Conservation (phyloP, 306 rosid genomes). For the Sophora flavescens region DNA sequence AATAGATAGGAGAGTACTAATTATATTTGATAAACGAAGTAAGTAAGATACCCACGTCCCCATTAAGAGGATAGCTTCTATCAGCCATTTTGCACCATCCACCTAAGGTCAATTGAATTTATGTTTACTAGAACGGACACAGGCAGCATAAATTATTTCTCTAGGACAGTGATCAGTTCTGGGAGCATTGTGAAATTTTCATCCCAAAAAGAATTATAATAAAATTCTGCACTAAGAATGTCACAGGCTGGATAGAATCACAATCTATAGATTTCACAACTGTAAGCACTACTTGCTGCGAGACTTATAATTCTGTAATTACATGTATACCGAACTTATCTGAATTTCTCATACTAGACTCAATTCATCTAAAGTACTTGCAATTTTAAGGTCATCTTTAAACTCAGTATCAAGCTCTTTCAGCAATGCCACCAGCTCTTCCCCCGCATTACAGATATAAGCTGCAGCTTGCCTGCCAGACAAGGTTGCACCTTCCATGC, state of each 20-base stretch:
- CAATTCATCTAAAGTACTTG: constrained; percentile 73
- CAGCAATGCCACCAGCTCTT: constrained; percentile 73
- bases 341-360: constrained; percentile 64
- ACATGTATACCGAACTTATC: too few species aligned
- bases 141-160: not conserved
- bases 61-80: not conserved
- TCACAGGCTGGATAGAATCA: not conserved
- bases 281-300: not conserved
- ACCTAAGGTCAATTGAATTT: constrained; percentile 11
- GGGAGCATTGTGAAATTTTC: not conserved
- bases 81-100: constrained; percentile 1
- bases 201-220: not conserved
- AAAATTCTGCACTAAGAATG: not conserved
- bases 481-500: constrained; percentile 99
- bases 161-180: not conserved
- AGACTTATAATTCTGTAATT: too few species aligned
- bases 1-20: not conserved
- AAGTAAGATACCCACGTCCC: not conserved
- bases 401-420: constrained; percentile 65
- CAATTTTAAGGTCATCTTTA: constrained; percentile 42
- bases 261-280: constrained; percentile 23
- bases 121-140: not conserved
- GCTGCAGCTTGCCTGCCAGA: constrained; percentile 95
- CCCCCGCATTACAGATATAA: constrained; percentile 85
- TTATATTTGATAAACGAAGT: not conserved